These are phyloP conservation scores for Nitzschia putrida DNA, from an alignment of 108 stramenopile genomes.

Conservation along the genomic window DNA sequence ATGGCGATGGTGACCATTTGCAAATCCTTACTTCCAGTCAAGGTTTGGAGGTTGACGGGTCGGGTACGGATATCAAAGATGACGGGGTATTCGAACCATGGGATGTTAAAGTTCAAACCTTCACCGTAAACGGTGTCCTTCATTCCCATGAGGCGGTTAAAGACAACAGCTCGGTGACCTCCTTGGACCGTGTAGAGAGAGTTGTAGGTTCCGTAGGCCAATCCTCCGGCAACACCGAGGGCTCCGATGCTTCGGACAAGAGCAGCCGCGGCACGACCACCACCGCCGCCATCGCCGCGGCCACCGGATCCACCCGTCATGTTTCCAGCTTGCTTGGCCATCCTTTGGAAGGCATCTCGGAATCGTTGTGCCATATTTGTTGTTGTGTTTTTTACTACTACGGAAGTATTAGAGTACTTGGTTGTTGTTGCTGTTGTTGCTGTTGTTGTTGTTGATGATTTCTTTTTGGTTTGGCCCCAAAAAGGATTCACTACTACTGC, in stretches of 20 bases:
- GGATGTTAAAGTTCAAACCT: slow-evolving; percentile 97
- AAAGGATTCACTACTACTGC: too few relatives aligned
- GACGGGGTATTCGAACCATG: slow-evolving; percentile 97
- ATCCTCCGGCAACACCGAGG: slow-evolving; percentile 69
- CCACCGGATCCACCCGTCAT: slow-evolving; percentile 50
- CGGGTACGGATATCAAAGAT: slow-evolving; percentile 96
- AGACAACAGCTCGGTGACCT: slow-evolving; percentile 97
- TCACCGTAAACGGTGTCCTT: slow-evolving; percentile 87
- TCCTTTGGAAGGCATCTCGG: slow-evolving; percentile 75
- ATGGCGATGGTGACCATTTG: slow-evolving; percentile 99
- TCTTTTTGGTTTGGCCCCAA: background rate
- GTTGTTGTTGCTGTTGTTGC: background rate
- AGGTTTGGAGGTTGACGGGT: slow-evolving; percentile 92
- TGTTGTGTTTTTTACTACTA: background rate
- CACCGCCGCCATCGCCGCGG: slow-evolving; percentile 60
- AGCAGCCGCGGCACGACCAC: slow-evolving; percentile 74
- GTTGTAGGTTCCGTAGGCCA: slow-evolving; percentile 93
- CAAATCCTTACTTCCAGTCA: slow-evolving; percentile 97
- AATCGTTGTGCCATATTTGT: slow-evolving; percentile 76
- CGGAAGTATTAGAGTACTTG: background rate
- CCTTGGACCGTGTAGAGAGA: slow-evolving; percentile 93
- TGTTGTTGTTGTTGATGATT: background rate
- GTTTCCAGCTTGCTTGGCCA: slow-evolving; percentile 78
- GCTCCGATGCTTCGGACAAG: slow-evolving; percentile 72
- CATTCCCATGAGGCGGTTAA: slow-evolving; percentile 94